A percentile compares a stretch with the other conserved stretches of the same genome.
phyloP scores from a whole-genome alignment of 2,329 filamentous ascomycete genomes.

The Capronia americana region DNA sequence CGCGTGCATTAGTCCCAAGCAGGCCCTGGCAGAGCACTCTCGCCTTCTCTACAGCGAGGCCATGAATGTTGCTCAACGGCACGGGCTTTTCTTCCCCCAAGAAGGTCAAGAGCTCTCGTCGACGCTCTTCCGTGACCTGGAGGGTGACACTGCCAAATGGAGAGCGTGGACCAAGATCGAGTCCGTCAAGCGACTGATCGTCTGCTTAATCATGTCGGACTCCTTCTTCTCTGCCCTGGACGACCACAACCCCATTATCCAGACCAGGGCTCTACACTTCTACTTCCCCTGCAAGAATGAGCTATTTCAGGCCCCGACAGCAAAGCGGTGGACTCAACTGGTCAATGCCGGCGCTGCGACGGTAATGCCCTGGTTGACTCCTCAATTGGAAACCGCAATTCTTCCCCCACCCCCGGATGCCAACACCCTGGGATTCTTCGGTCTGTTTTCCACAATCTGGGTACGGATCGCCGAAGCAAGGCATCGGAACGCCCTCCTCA shows the following conservation, averaged over 20 bases:
- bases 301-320: constrained; percentile 18
- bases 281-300: constrained; percentile 21
- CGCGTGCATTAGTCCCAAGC: constrained; percentile 12
- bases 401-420: constrained; percentile 14
- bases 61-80: constrained; percentile 12
- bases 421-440: constrained; percentile 15
- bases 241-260: constrained; percentile 17
- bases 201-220: constrained; percentile 22
- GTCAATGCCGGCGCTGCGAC: constrained; percentile 11
- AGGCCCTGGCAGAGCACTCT: constrained; percentile 11
- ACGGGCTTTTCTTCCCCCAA: constrained; percentile 14
- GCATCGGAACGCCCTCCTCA: neutral
- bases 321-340: constrained; percentile 14
- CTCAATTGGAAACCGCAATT: constrained; percentile 6
- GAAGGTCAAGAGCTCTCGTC: constrained; percentile 15
- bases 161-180: constrained; percentile 26
- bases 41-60: constrained; percentile 13
- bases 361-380: constrained; percentile 18
- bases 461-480: constrained; percentile 16
- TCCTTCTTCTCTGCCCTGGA: constrained; percentile 12
- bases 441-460: constrained; percentile 16
- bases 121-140: neutral
- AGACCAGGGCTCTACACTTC: constrained; percentile 15
- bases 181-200: constrained; percentile 22
- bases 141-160: constrained; percentile 9